Conservation (phyloP, 2,329 filamentous ascomycete genomes). For the Madurella fahalii region DNA sequence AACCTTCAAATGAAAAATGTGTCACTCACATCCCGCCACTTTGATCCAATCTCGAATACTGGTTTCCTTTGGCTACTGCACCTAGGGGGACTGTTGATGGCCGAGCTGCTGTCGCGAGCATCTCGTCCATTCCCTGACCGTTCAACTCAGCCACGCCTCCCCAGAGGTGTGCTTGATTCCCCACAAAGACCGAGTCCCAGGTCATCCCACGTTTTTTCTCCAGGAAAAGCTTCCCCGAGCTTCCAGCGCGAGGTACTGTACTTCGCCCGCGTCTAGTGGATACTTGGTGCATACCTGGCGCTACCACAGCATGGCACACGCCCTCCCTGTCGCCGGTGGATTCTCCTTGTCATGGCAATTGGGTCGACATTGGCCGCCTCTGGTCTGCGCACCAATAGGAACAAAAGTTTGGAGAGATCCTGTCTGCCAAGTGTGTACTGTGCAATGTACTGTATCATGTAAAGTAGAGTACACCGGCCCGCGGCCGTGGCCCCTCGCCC, state of each 20-base stretch:
- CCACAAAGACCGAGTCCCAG: slow-evolving; percentile 16
- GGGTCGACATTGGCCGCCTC: slow-evolving; percentile 6
- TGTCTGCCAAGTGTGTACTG: background rate
- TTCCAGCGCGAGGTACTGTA: slow-evolving; percentile 19
- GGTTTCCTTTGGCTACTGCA: too few species aligned
- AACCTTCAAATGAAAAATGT: too few species aligned
- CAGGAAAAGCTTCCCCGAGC: slow-evolving; percentile 20
- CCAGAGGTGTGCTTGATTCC: slow-evolving; percentile 7
- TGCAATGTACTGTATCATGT: background rate
- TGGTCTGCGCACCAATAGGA: slow-evolving; percentile 22
- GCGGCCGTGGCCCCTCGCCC: too few species aligned
- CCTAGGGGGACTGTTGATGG: too few species aligned
- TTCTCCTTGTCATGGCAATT: slow-evolving; percentile 21
- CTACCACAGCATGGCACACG: slow-evolving; percentile 20
- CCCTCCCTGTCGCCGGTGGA: slow-evolving; percentile 19
- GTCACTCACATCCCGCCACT: too few species aligned
- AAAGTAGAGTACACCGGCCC: background rate
- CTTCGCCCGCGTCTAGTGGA: too few species aligned
- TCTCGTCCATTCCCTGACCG: background rate
- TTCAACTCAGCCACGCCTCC: background rate
- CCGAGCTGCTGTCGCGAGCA: too few species aligned
- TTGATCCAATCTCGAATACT: too few species aligned
- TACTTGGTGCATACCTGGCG: slow-evolving; percentile 15
- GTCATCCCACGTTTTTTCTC: slow-evolving; percentile 24
- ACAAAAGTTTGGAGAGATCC: slow-evolving; percentile 19